phyloP scores from a whole-genome alignment of 2,329 filamentous ascomycete species.

The Xenosphaeropsis pyriputrescens region DNA sequence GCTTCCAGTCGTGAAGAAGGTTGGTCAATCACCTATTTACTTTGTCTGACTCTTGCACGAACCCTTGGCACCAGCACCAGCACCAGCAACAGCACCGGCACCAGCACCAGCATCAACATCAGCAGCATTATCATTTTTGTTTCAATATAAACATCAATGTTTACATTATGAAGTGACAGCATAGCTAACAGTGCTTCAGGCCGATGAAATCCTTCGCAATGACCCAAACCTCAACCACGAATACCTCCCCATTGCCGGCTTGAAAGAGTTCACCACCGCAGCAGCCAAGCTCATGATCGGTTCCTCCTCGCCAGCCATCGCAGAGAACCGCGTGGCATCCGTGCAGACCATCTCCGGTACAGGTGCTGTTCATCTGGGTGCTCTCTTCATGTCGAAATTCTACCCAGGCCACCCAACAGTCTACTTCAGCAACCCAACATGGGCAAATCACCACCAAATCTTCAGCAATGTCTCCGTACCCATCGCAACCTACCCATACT shows the following conservation, averaged over 20 bases:
- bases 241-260: conserved; percentile 90
- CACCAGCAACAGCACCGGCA: conserved; percentile 1
- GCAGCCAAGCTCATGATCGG: conserved; percentile 86
- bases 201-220: conserved; percentile 75
- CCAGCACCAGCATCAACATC: no score
- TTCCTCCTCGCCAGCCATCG: conserved; percentile 61
- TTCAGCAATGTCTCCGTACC: conserved; percentile 78
- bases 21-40: conserved; percentile 24
- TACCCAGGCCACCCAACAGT: conserved; percentile 61
- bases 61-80: background rate
- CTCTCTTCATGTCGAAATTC: conserved; percentile 87
- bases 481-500: conserved; percentile 84
- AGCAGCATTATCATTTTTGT: no score
- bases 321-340: conserved; percentile 67
- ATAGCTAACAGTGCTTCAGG: conserved; percentile 36
- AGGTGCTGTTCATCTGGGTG: conserved; percentile 85
- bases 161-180: background rate
- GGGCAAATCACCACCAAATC: conserved; percentile 98
- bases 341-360: conserved; percentile 96
- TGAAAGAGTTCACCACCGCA: conserved; percentile 73
- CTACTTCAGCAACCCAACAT: conserved; percentile 91
- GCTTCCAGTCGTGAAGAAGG: conserved; percentile 91
- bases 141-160: no score
- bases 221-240: conserved; percentile 93
- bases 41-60: conserved; percentile 2